Conservation (phyloP, 345 rosid genomes). For the Sapria himalayana region DNA sequence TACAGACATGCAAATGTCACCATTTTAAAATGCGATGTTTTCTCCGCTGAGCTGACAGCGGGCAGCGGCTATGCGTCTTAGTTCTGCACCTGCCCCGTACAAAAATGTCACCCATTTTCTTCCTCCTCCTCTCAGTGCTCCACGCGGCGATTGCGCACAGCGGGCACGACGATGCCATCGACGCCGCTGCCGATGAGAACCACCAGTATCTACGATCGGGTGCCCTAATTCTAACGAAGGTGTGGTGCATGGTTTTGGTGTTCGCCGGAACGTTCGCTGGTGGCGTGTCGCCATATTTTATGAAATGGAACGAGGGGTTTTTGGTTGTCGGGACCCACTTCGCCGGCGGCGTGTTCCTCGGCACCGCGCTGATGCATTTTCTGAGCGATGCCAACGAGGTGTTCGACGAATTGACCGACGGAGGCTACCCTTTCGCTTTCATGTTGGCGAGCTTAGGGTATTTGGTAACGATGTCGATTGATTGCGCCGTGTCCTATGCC, state of each 20-base stretch:
- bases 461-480: constrained; percentile 57
- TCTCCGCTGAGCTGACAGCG: no score
- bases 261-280: constrained; percentile 43
- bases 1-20: no score
- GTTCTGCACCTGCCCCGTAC: no score
- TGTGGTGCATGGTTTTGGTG: constrained; percentile 44
- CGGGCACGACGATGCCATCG: constrained; percentile 14
- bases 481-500: constrained; percentile 27
- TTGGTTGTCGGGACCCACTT: constrained; percentile 62
- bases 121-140: constrained; percentile 24
- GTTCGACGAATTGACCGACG: constrained; percentile 27
- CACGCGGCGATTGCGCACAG: constrained; percentile 32
- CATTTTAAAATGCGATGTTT: no score
- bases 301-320: constrained; percentile 66
- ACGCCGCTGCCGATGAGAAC: constrained; percentile 1
- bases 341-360: constrained; percentile 76
- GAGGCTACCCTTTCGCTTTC: constrained; percentile 61
- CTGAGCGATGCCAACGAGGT: constrained; percentile 57
- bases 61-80: no score
- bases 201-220: constrained; percentile 23
- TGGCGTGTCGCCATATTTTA: constrained; percentile 58
- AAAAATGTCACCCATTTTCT: no score
- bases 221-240: constrained; percentile 29
- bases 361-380: constrained; percentile 75
- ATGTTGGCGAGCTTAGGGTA: constrained; percentile 70